phyloP scores from a whole-genome alignment of 495 filamentous ascomycete species.

The Talaromyces stipitatus region DNA sequence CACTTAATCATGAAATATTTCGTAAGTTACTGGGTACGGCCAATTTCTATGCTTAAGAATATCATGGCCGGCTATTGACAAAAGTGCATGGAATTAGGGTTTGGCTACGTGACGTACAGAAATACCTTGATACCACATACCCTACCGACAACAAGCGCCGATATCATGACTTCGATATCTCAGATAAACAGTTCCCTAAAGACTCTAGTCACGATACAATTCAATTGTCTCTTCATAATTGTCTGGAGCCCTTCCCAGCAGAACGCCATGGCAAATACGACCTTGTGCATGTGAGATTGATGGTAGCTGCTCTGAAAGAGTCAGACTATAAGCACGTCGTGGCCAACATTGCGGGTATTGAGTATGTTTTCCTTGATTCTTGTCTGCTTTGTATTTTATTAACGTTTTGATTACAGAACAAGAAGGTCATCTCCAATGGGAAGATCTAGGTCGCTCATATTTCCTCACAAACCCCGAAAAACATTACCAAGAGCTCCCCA shows the following conservation, averaged over 20 bases:
- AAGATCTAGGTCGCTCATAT: slow-evolving; percentile 18
- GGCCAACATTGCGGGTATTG: slow-evolving; percentile 19
- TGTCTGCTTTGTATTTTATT: too few relatives aligned
- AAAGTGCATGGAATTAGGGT: too few relatives aligned
- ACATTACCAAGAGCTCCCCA: neutral
- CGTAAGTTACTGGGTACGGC: too few relatives aligned
- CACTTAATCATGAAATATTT: too few relatives aligned
- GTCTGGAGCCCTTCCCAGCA: slow-evolving; percentile 19
- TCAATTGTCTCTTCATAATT: slow-evolving; percentile 20
- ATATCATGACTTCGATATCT: slow-evolving; percentile 33
- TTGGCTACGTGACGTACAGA: slow-evolving; percentile 18
- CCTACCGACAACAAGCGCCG: slow-evolving; percentile 4
- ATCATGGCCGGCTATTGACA: too few relatives aligned
- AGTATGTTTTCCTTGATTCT: slow-evolving; percentile 16
- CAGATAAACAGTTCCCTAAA: slow-evolving; percentile 20
- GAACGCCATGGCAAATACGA: slow-evolving; percentile 24
- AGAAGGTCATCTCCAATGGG: slow-evolving; percentile 31
- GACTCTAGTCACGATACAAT: slow-evolving; percentile 8
- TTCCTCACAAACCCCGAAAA: slow-evolving; percentile 13
- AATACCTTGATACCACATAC: slow-evolving; percentile 6
- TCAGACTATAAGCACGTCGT: slow-evolving; percentile 15
- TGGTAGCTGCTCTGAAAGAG: slow-evolving; percentile 19
- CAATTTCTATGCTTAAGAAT: too few relatives aligned
- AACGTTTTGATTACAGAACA: slow-evolving; percentile 15
- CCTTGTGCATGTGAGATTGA: slow-evolving; percentile 25